Evolutionary conservation across 2,329 filamentous ascomycete species (phyloP), one percentile per base, ranked within the genome.

Genomic region (Cytospora piceicola): DNA sequence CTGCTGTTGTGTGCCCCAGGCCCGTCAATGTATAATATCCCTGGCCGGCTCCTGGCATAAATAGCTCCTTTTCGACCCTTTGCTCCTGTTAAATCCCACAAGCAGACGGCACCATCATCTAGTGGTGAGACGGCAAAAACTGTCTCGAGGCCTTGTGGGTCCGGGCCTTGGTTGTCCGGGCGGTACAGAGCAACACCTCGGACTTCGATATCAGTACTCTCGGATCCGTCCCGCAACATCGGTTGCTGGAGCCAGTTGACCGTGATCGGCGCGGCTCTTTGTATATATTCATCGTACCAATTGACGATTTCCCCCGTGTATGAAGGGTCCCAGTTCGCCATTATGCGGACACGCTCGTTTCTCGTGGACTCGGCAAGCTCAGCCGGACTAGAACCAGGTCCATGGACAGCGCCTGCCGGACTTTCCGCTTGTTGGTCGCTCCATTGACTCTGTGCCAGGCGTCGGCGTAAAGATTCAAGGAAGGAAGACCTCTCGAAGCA

Each of bases 281-380:
- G 92, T 68, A 96, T 90, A 73, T 93, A 97, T 76, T 97, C 94
- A 63, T 91, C 85, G 75, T 96, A 97, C 90, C 93, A 97, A 58
- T 91, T 88, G 24, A 94, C 82, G 51, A 81, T 81, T 77, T 97
- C 93, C 5, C 78, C 80, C 0, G 88, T 85, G 69, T 90, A 93
- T 0, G 86, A 87, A 0, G 92, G 92, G 71, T 97, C 92, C 93
- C 93, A 97, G 70, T 92, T 92, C 5, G 89, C 88, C 73, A 91
- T 80, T 65, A 92, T 84, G 58, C 88, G 84, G 27, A 80, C 77
- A 63, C 80, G 79, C 70, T 84, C 79, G 63, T 68, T 78, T 73
- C 72, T 72, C 65, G 74, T 69, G 27, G n/a, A 34, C 15, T 57
- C n/a, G 34, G 49, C 24, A 29, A 60, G 49, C 27, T 29, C 30